phyloP scores from a whole-genome alignment of 139 green algal species.

The Chlorella sp. region DNA sequence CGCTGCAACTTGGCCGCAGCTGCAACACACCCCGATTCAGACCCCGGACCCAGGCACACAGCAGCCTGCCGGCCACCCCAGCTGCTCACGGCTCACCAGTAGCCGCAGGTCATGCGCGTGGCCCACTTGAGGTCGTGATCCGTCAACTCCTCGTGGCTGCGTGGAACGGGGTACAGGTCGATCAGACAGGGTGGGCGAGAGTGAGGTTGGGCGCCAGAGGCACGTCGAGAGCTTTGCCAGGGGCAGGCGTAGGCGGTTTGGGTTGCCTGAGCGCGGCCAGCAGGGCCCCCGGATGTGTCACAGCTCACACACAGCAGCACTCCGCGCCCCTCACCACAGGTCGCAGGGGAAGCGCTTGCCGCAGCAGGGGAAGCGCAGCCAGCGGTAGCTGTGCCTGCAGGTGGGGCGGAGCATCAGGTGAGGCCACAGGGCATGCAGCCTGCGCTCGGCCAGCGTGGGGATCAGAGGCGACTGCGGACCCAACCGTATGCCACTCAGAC shows the following conservation, averaged over 20 bases:
- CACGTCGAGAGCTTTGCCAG: not conserved
- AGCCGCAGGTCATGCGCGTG: constrained; percentile 55
- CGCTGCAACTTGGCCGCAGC: too few relatives aligned
- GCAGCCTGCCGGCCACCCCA: not conserved
- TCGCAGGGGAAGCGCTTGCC: constrained; percentile 60
- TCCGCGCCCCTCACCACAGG: constrained; percentile 33
- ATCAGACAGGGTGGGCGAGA: too few relatives aligned
- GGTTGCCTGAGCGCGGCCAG: too few relatives aligned
- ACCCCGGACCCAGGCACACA: not conserved
- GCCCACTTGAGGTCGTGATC: constrained; percentile 61
- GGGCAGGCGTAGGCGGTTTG: too few relatives aligned
- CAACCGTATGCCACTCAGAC: not conserved
- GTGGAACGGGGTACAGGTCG: too few relatives aligned
- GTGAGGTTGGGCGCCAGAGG: too few relatives aligned
- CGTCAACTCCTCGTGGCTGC: constrained; percentile 52
- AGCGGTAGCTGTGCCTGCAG: constrained; percentile 51
- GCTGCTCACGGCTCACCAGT: constrained; percentile 10
- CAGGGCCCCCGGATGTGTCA: too few relatives aligned
- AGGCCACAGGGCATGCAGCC: not conserved
- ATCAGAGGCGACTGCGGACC: not conserved
- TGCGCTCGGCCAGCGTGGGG: too few relatives aligned
- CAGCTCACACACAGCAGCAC: too few relatives aligned
- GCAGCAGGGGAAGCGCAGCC: constrained; percentile 83
- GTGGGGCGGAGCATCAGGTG: not conserved
- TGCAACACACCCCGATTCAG: too few relatives aligned